Percentiles rank a stretch among this genome's conserved stretches.
Conservation (phyloP, 805 yeast genomes). For the Barnettozyma pratensis region DNA sequence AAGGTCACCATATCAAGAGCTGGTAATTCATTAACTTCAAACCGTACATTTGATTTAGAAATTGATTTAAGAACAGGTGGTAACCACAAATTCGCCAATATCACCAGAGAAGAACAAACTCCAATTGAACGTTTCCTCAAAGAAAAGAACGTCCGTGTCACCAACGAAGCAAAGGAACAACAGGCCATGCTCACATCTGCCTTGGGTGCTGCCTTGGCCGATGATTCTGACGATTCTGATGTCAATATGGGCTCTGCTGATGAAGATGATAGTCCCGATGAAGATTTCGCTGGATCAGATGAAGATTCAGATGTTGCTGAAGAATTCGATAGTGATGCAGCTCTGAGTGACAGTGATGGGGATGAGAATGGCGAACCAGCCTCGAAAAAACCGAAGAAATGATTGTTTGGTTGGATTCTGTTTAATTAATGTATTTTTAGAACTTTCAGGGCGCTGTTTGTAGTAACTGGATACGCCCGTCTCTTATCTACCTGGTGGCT, state of each 20-base stretch:
- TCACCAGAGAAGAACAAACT: constrained; percentile 85
- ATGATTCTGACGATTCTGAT: constrained; percentile 40
- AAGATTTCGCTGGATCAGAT: constrained; percentile 70
- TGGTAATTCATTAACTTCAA: constrained; percentile 67
- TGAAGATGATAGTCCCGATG: constrained; percentile 78
- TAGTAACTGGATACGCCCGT: neutral
- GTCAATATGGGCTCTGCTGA: constrained; percentile 70
- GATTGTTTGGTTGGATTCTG: neutral
- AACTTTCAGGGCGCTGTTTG: neutral
- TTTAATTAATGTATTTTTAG: neutral
- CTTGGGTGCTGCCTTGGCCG: constrained; percentile 51
- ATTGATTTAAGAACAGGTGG: constrained; percentile 61
- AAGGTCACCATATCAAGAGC: constrained; percentile 82
- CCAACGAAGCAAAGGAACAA: constrained; percentile 86
- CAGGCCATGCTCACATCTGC: constrained; percentile 77
- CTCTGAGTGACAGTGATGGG: constrained; percentile 16
- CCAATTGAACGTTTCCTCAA: constrained; percentile 69
- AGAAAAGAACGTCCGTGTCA: constrained; percentile 72
- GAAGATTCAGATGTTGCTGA: constrained; percentile 46
- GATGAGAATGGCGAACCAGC: constrained; percentile 28
- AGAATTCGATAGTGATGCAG: constrained; percentile 23
- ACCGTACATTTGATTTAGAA: constrained; percentile 91
- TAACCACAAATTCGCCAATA: constrained; percentile 81
- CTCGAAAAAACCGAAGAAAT: constrained; percentile 31
- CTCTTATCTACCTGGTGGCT: too few species aligned